Evolutionary conservation across 2,329 filamentous ascomycete genomes (phyloP).

Genomic region (Fusarium clavum): DNA sequence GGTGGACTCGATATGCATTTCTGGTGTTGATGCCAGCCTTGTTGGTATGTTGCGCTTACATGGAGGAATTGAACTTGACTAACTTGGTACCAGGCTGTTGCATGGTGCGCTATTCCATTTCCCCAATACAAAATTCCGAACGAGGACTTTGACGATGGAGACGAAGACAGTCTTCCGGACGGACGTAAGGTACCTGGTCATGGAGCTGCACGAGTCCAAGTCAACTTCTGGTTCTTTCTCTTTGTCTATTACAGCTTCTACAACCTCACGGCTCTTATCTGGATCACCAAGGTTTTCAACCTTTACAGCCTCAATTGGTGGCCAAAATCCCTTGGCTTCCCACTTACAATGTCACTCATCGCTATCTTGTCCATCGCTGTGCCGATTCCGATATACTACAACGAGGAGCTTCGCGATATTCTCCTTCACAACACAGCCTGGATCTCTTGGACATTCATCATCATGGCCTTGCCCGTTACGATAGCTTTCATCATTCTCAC

Average conservation of each 20-base stretch:
- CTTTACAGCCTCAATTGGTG: slow-evolving; percentile 79
- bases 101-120: slow-evolving; percentile 74
- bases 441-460: slow-evolving; percentile 77
- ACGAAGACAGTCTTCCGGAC: slow-evolving; percentile 41
- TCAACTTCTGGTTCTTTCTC: slow-evolving; percentile 79
- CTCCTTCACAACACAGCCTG: slow-evolving; percentile 73
- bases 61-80: slow-evolving; percentile 1
- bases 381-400: slow-evolving; percentile 70
- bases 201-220: slow-evolving; percentile 70
- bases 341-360: slow-evolving; percentile 71
- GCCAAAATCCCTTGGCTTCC: slow-evolving; percentile 73
- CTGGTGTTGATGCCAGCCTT: slow-evolving; percentile 70
- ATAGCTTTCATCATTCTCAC: slow-evolving; percentile 73
- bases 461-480: slow-evolving; percentile 76
- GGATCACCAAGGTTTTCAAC: slow-evolving; percentile 79
- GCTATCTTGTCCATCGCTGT: slow-evolving; percentile 68
- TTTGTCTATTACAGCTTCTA: slow-evolving; percentile 78
- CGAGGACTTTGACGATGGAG: slow-evolving; percentile 57
- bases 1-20: slow-evolving; percentile 72
- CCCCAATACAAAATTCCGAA: slow-evolving; percentile 69
- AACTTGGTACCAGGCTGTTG: slow-evolving; percentile 61
- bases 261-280: slow-evolving; percentile 73
- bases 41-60: slow-evolving; percentile 59
- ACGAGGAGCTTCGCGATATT: slow-evolving; percentile 64
- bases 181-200: slow-evolving; percentile 67